These are phyloP conservation scores for Aquilaria agallochum DNA, from an alignment of 441 rosid genomes.

Conservation along the genomic window DNA sequence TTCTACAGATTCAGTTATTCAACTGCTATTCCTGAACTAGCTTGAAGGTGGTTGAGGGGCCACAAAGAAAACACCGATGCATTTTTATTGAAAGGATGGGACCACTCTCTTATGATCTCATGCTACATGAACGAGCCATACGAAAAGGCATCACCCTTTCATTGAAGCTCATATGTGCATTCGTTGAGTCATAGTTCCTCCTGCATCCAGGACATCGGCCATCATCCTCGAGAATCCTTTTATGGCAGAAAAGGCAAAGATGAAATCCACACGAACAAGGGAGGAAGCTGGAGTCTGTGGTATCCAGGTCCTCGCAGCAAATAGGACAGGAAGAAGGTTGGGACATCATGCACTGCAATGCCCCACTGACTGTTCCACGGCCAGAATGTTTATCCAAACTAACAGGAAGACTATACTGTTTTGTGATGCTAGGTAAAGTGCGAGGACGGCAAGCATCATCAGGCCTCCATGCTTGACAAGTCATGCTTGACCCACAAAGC, in stretches of 20 bases:
- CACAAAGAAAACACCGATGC: slow-evolving; percentile 7
- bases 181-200: slow-evolving; percentile 28
- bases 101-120: slow-evolving; percentile 19
- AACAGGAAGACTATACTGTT: slow-evolving; percentile 27
- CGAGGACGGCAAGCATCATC: slow-evolving; percentile 42
- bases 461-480: slow-evolving; percentile 38
- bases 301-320: slow-evolving; percentile 49
- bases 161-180: slow-evolving; percentile 14
- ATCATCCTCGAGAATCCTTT: slow-evolving; percentile 52
- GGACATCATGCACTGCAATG: slow-evolving; percentile 9
- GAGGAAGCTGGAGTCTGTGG: slow-evolving; percentile 45
- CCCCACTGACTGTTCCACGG: slow-evolving; percentile 17
- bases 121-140: slow-evolving; percentile 19
- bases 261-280: slow-evolving; percentile 50
- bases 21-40: not conserved
- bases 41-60: not conserved
- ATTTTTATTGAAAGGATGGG: not conserved
- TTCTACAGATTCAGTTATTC: not conserved
- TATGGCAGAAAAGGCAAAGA: slow-evolving; percentile 59
- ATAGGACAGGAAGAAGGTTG: slow-evolving; percentile 44
- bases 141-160: slow-evolving; percentile 19
- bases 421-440: slow-evolving; percentile 33
- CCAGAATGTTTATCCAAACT: slow-evolving; percentile 24
- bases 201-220: slow-evolving; percentile 57
- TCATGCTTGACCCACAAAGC: slow-evolving; percentile 14